A percentile compares a stretch with the other conserved stretches of the same genome.
Conservation (phyloP, 192 early-diverging fungal species). For the Backusella macrospora region DNA sequence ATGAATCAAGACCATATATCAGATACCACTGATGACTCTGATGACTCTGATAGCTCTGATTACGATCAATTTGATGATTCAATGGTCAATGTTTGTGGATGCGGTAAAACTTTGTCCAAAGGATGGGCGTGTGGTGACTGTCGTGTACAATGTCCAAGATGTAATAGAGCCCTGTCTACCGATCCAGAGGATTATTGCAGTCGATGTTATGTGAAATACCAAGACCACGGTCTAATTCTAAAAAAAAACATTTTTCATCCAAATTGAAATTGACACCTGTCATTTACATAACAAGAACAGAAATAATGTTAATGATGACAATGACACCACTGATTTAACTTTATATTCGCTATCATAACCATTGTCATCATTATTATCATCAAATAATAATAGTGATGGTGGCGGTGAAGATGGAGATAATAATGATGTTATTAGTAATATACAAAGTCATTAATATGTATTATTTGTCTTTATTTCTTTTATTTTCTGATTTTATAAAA, state of each 20-base stretch:
- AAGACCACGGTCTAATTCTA: neutral
- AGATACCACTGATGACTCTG: neutral
- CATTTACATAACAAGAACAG: neutral
- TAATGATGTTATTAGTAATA: too few species aligned
- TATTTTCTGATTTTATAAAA: neutral
- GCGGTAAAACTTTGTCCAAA: neutral
- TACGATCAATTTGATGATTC: slow-evolving; percentile 7
- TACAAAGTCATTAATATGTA: neutral
- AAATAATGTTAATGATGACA: neutral
- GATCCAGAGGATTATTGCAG: slow-evolving; percentile 1
- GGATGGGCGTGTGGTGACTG: neutral
- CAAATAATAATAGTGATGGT: too few species aligned
- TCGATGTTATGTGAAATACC: slow-evolving; percentile 5
- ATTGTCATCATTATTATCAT: too few species aligned
- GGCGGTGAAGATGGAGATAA: too few species aligned
- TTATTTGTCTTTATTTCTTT: neutral
- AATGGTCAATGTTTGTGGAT: neutral
- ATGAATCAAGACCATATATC: neutral
- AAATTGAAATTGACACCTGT: neutral
- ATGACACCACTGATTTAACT: neutral
- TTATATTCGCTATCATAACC: too few species aligned
- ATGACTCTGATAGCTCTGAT: neutral
- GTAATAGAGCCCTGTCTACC: neutral
- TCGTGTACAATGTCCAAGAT: neutral
- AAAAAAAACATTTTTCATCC: neutral